Evolutionary conservation across 768 basidiomycete species (phyloP), one percentile per base, ranked within the genome.

Genomic region (Auriscalpium orientale): DNA sequence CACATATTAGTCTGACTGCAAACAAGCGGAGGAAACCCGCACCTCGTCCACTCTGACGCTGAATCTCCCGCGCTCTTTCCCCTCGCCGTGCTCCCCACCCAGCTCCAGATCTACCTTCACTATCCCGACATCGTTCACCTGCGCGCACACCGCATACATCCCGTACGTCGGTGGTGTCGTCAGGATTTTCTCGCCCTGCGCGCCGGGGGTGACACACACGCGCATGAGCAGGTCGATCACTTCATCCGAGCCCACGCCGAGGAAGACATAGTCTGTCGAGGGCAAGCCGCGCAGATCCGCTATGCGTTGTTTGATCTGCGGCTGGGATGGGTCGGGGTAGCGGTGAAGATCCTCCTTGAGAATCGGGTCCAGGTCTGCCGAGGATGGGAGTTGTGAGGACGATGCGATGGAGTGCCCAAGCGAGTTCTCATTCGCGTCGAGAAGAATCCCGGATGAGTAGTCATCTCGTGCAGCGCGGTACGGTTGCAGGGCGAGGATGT

Each of bases 381-480:
- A 59, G 15, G 72, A 46, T 28, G 54, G n/a, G 66, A 60, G 22
- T 77, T 72, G 8, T 15, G 38, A 28, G 13, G 38, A 21, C 2
- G 11, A 9, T 40, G 55, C 15, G 38, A 98, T 87, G 2, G 90
- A 85, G 66, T 91, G 90, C 0, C 97, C 95, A 37, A 94, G 78
- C 0, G 95, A 82, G 68, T 99, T 98, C 75, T 99, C 97, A 71
- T 99, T 99, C 13, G 97, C 97, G 63, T 99, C 97, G 20, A 99
- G 82, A 28, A 99, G 82, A 64, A 98, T 86, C 21, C 95, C 95
- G 2, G 82, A 74, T 49, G 85, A 83, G 72, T 97, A 99, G 73
- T 99, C 95, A 65, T 99, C 95, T 48, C 97, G 79, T 1, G 97
- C 97, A 64, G 94, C 98, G 34, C 95, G 85, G 71, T 99, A 98